Percentiles rank a stretch among this genome's conserved stretches.
Evolutionary conservation across 768 basidiomycete genomes (phyloP).

Genomic region (Lactarius trivialis): DNA sequence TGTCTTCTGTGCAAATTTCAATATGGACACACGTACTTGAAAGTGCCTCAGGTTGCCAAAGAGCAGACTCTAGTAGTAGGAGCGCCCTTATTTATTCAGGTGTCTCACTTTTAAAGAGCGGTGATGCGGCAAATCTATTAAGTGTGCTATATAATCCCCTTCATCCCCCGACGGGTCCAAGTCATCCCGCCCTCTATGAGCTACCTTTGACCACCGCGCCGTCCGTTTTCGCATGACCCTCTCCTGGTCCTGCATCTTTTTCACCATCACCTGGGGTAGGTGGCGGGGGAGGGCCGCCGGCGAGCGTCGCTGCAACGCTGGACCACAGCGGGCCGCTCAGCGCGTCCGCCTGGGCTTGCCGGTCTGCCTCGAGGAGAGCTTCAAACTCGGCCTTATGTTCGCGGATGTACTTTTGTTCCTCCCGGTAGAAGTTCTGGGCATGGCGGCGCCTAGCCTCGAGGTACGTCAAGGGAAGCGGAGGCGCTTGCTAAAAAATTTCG

Average conservation of each 20-base stretch:
- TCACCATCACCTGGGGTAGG: slow-evolving; percentile 6
- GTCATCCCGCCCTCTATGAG: slow-evolving; percentile 4
- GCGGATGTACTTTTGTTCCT: slow-evolving; percentile 47
- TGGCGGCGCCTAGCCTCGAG: slow-evolving; percentile 46
- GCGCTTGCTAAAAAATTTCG: slow-evolving; percentile 24
- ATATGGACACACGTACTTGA: neutral
- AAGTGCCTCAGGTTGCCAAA: neutral
- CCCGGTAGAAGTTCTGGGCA: slow-evolving; percentile 45
- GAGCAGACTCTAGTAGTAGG: neutral
- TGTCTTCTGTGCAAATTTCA: neutral
- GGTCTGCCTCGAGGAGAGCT: slow-evolving; percentile 45
- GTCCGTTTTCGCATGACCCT: slow-evolving; percentile 1
- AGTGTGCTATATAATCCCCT: slow-evolving; percentile 3
- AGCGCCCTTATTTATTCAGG: neutral
- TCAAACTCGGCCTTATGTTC: slow-evolving; percentile 48
- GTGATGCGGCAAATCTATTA: slow-evolving; percentile 3
- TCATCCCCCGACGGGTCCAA: neutral
- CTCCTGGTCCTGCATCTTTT: neutral
- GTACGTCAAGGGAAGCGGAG: slow-evolving; percentile 42
- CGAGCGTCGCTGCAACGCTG: slow-evolving; percentile 11
- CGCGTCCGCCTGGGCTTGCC: slow-evolving; percentile 41
- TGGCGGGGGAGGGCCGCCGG: slow-evolving; percentile 16
- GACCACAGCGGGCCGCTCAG: slow-evolving; percentile 38
- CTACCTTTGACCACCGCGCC: neutral
- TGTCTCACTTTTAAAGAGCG: neutral